Evolutionary conservation across 805 yeast species (phyloP).

Genomic region (Ogataea zsoltii): DNA sequence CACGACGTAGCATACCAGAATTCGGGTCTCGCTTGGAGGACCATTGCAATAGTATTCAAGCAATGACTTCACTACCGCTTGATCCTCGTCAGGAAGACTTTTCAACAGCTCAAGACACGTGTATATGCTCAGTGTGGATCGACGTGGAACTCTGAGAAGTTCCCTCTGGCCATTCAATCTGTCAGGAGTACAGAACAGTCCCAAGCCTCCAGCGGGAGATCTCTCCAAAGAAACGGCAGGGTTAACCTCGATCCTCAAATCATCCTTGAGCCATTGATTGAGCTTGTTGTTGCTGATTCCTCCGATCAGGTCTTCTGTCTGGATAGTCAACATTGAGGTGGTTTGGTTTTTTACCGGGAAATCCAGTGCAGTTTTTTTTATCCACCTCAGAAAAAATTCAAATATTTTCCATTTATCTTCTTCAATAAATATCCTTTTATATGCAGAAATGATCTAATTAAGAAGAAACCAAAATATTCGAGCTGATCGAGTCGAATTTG

Average conservation of each 20-base stretch:
- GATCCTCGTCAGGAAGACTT: slow-evolving; percentile 20
- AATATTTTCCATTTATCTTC: too few relatives aligned
- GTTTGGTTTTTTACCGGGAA: too few relatives aligned
- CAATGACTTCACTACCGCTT: slow-evolving; percentile 18
- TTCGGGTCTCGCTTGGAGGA: slow-evolving; percentile 26
- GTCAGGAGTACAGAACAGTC: slow-evolving; percentile 32
- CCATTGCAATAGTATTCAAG: slow-evolving; percentile 20
- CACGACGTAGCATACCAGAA: slow-evolving; percentile 27
- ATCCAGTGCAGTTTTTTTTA: too few relatives aligned
- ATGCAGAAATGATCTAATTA: too few relatives aligned
- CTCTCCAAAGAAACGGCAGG: slow-evolving; percentile 14
- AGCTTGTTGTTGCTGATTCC: neutral
- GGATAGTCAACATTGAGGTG: neutral
- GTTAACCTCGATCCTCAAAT: slow-evolving; percentile 5
- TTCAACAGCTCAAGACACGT: slow-evolving; percentile 25
- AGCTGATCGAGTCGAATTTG: slow-evolving; percentile 72
- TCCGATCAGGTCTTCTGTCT: neutral
- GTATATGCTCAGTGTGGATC: slow-evolving; percentile 34
- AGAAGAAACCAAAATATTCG: slow-evolving; percentile 61
- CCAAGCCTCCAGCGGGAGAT: slow-evolving; percentile 36
- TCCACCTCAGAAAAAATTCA: too few relatives aligned
- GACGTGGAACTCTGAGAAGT: slow-evolving; percentile 41
- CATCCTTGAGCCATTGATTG: neutral
- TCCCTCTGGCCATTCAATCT: slow-evolving; percentile 20
- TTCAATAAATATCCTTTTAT: too few relatives aligned